phyloP scores from a whole-genome alignment of 1,284 basidiomycete species.

The Flammula alnicola region DNA sequence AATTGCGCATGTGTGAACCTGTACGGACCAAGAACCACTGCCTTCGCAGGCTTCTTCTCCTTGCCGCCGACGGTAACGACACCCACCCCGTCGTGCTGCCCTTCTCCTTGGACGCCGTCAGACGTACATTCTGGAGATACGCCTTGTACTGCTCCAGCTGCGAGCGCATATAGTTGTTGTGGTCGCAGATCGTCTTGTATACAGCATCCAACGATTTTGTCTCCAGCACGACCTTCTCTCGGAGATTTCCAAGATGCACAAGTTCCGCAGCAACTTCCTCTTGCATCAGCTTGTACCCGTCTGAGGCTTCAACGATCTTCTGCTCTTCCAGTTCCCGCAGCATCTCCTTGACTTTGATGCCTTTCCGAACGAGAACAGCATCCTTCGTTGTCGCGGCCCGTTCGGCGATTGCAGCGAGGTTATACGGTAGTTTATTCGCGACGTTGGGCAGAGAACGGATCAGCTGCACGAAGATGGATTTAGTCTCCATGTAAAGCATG shows the following conservation, averaged over 20 bases:
- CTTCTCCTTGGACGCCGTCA: constrained; percentile 88
- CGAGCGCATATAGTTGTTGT: constrained; percentile 95
- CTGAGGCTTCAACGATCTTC: constrained; percentile 81
- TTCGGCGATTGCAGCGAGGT: constrained; percentile 90
- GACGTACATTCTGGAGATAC: constrained; percentile 95
- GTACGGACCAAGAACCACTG: constrained; percentile 92
- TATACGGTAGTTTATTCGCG: constrained; percentile 86
- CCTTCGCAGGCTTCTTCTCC: constrained; percentile 90
- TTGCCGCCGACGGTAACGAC: constrained; percentile 96
- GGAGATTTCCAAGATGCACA: constrained; percentile 92
- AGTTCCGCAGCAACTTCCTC: constrained; percentile 97
- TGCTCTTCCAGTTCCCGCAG: constrained; percentile 93
- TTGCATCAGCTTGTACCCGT: constrained; percentile 93
- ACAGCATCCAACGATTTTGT: constrained; percentile 93
- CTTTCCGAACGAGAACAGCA: constrained; percentile 90
- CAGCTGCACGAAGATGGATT: constrained; percentile 98
- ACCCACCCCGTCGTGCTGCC: constrained; percentile 87
- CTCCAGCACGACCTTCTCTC: constrained; percentile 95
- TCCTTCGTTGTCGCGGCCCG: constrained; percentile 97
- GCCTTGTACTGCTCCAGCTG: constrained; percentile 99
- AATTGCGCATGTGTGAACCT: constrained; percentile 97
- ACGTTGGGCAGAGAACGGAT: constrained; percentile 92
- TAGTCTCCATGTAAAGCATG: constrained; percentile 99
- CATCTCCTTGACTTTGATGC: constrained; percentile 99
- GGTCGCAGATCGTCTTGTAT: constrained; percentile 99